Percentiles rank a stretch among this genome's conserved stretches.
These are phyloP conservation scores for Paraphoma chrysanthemicola DNA, from an alignment of 2,329 filamentous ascomycete species.

Conservation along the genomic window DNA sequence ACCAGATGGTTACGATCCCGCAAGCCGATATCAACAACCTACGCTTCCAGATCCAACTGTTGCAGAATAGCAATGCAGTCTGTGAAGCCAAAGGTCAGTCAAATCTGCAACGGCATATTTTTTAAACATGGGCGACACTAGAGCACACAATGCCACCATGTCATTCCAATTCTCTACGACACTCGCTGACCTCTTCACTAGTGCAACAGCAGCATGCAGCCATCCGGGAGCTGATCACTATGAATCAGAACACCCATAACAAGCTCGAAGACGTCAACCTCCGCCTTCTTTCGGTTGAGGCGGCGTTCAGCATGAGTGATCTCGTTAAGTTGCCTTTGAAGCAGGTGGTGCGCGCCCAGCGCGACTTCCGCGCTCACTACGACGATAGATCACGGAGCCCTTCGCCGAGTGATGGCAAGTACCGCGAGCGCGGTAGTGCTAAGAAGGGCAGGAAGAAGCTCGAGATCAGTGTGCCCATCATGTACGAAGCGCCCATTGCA, in stretches of 20 bases:
- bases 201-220: neutral
- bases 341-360: neutral
- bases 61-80: neutral
- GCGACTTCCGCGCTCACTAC: neutral
- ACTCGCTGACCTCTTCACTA: slow-evolving; percentile 3
- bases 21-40: neutral
- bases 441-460: slow-evolving; percentile 15
- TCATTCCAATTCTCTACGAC: neutral
- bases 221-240: slow-evolving; percentile 1
- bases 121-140: too few species aligned
- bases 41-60: neutral
- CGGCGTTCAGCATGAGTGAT: slow-evolving; percentile 16
- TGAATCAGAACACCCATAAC: neutral
- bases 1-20: neutral
- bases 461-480: slow-evolving; percentile 14
- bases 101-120: neutral
- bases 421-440: slow-evolving; percentile 1
- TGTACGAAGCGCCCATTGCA: neutral
- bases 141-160: too few species aligned
- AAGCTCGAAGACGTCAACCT: slow-evolving; percentile 69
- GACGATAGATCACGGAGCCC: slow-evolving; percentile 1
- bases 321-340: neutral
- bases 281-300: slow-evolving; percentile 89
- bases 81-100: neutral
- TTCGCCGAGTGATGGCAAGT: neutral